Evolutionary conservation across 139 green algal genomes (phyloP).

Genomic region (Chlorella sp.): DNA sequence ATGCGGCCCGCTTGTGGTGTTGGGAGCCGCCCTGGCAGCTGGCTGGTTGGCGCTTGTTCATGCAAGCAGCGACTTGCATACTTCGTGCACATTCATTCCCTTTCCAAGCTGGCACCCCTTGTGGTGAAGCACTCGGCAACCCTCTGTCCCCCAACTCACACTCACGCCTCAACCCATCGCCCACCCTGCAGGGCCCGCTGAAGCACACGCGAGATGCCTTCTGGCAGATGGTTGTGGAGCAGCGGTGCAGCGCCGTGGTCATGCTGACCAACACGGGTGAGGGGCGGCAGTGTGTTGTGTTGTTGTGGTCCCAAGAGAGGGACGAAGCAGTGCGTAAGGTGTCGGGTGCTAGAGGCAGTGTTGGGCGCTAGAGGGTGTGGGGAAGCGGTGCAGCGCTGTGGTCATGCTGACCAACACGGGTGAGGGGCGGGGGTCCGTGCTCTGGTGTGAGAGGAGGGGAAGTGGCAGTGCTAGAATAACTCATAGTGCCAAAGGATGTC

Average conservation of each 20-base stretch:
- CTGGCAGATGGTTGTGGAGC: constrained; percentile 72
- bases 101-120: no score
- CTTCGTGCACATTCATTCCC: no score
- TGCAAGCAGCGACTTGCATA: background rate
- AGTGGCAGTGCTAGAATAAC: background rate
- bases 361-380: constrained; percentile 26
- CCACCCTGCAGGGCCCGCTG: constrained; percentile 64
- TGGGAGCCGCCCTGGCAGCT: background rate
- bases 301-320: no score
- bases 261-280: constrained; percentile 65
- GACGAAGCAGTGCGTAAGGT: no score
- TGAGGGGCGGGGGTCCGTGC: background rate
- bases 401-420: constrained; percentile 68
- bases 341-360: no score
- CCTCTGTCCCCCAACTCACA: constrained; percentile 40
- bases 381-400: constrained; percentile 50
- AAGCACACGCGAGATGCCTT: constrained; percentile 61
- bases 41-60: background rate
- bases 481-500: background rate
- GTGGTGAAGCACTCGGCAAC: background rate
- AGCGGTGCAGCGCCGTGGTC: constrained; percentile 53
- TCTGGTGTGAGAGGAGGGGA: background rate
- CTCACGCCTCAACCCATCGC: background rate
- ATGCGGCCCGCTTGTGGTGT: background rate
- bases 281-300: background rate